Base-by-base conservation (phyloP, 2,329 filamentous ascomycete genomes). In the Fusarium verrucosum region DNA sequence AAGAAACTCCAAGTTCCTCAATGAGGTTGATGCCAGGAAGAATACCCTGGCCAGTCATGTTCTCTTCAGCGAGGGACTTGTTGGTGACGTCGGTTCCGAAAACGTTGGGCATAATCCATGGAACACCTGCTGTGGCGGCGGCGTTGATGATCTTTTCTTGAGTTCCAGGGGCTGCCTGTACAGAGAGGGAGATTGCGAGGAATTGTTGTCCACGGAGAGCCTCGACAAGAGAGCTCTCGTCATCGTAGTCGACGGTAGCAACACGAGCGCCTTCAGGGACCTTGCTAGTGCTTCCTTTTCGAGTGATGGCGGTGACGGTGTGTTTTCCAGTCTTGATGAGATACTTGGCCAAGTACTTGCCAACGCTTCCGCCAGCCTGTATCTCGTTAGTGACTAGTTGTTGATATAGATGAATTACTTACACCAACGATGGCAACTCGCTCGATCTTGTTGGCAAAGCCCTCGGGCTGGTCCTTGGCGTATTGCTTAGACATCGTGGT, bases 201-300 rank as follows among this genome's bases (percentile, higher is more conserved):
- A 81, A 81, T n/a, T 89, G 80, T 58, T 88, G 84, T 55, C 78
- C 84, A 26, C 75, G 69, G 4, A 89, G 79, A 4, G 84, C 85
- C 1, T 72, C 70, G 1, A 84, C 76, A 10, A 89, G 69, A 1
- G 81, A 77, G 2, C 71, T 65, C 23, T 78, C 70, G 42, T 81
- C 75, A 35, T 76, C 72, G 62, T 84, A 84, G 69, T 83, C 77
- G 17, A 87, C 77, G 3, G 65, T 50, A 35, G 73, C 77, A 20
- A 78, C 68, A 3, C 74, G 73, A 26, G 84, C 77, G 14, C 82
- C 81, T 2, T 76, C 61, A 4, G 85, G 83, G 5, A 85, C 68
- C 16, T 66, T 74, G 60, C 71, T 77, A 1, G 62, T 59, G 70
- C 81, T 83, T 43, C 72, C 76, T 22, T 70, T 69, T 25, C 84